Evolutionary conservation across 805 yeast genomes (phyloP), one percentile per base, ranked within the genome.

Genomic region (Lipomyces kockii): DNA sequence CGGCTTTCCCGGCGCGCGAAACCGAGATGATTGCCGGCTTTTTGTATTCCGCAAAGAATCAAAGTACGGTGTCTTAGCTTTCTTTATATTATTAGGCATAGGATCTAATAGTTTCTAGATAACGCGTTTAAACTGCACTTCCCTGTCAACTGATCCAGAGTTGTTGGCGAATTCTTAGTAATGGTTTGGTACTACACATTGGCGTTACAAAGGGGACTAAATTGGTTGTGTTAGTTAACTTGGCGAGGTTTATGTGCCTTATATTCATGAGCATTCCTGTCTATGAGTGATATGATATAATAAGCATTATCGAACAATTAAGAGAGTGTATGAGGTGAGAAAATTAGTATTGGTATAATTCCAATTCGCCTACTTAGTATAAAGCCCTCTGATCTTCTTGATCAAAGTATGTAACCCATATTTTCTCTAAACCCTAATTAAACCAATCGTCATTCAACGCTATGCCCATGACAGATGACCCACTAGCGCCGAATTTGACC

Each of bases 11-110:
- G 12, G 86, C 87, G 2, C 87, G 90, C 73, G 99, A 94, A 75
- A 87, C 89, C 66, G 98, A 94, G 73, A 87, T 90, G 39, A 87
- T 94, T 52, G 91, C 97, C 49, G 92, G 90, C 74, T 95, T 94
- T 76, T 82, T 95, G 64, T 95, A 94, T 80, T 88, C 90, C 74
- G 92, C 91, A 62, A 87, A 87, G 74, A 89, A 91, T 75, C 91
- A 90, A 73, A 83, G 82, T 67, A 80, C 78, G 75, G 22, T 34
- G 8, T 52, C 52, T 22, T 25, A 37, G 14, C 22, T 61, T 25
- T 17, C 25, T 12, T 46, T 17, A 55, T 39, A 27, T 25, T 1
- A 43, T 27, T 34, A 11, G 20, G 2, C 37, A 14, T 34, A 7
- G 53, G 6, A 20, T 60, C 22, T n/a, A 3, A 27, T n/a, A 56